Evolutionary conservation across 441 rosid species (phyloP), one percentile per base, ranked within the genome.

Genomic region (Euphorbia schlechtendalii): DNA sequence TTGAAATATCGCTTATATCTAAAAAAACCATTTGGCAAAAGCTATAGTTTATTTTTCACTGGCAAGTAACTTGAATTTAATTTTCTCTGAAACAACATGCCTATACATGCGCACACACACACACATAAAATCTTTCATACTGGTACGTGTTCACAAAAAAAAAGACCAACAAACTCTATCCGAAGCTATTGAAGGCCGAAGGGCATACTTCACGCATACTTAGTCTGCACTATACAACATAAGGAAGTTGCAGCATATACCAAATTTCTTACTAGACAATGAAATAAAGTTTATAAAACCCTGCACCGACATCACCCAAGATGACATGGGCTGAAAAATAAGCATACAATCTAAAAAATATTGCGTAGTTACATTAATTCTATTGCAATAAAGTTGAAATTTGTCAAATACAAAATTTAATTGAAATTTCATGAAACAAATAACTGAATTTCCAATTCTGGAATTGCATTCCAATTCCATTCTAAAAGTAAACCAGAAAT

Each of bases 171-270:
- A 68, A 68, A 27, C 30, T 51, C 36, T 27, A 21, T 24, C 28
- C 56, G 22, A 53, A 51, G 24, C 25, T 9, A 5, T 51, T 18
- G 22, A 21, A 51, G 25, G n/a, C n/a, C n/a, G 21, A 51, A 45
- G 25, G 27, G 55, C 3, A 20, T 12, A 11, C 24, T 51, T 32
- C 36, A 34, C 34, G n/a, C 36, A 5, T 7, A 34, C 8, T 28
- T 56, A 41, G 43, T 46, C 46, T 67, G 64, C n/a, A n/a, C n/a
- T n/a, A n/a, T n/a, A n/a, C 34, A 17, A 59, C 22, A n/a, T 17
- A 14, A 1, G 43, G 36, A 24, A 48, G 63, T 58, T 46, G 57
- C 38, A 24, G 17, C 3, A 15, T 21, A 15, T 12, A 51, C 40
- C 64, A 36, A 67, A 59, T 17, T 6, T 4, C 28, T 34, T 34